A percentile compares a stretch with the other conserved stretches of the same genome.
Evolutionary conservation across 208 protist species (phyloP).

Genomic region (Naegleria fowleri): DNA sequence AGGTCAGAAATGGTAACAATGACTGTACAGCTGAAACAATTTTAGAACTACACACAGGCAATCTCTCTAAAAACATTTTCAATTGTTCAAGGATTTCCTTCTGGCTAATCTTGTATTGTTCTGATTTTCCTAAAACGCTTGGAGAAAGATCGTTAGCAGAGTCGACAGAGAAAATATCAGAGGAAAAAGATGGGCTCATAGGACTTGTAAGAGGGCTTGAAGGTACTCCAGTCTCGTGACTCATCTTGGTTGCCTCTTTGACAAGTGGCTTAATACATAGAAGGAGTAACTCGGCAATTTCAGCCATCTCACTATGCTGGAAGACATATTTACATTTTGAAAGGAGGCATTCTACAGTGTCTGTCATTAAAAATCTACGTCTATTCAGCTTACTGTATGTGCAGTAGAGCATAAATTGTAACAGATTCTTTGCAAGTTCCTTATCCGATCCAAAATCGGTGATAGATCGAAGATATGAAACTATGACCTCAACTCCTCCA

Average conservation of each 20-base stretch:
- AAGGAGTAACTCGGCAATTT: slow-evolving; percentile 32
- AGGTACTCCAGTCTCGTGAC: neutral
- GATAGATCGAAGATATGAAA: slow-evolving; percentile 38
- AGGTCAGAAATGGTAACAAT: neutral
- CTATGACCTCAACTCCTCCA: slow-evolving; percentile 43
- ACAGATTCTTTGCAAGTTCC: slow-evolving; percentile 37
- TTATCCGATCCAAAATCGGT: slow-evolving; percentile 35
- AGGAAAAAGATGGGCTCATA: neutral
- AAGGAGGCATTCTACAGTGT: slow-evolving; percentile 29
- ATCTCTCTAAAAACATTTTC: neutral
- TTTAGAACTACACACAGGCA: neutral
- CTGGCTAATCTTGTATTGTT: neutral
- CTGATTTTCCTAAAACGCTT: neutral
- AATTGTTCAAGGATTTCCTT: neutral
- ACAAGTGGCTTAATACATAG: slow-evolving; percentile 36
- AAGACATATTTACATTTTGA: slow-evolving; percentile 35
- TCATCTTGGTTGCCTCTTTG: slow-evolving; percentile 28
- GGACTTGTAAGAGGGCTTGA: neutral
- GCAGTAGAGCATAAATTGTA: slow-evolving; percentile 44
- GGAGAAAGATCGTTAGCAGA: neutral
- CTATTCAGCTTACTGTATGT: slow-evolving; percentile 42
- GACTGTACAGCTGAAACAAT: neutral
- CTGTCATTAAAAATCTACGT: slow-evolving; percentile 24
- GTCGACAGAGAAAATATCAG: neutral
- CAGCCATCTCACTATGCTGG: neutral